These are phyloP conservation scores for Lachancea sp. DNA, from an alignment of 805 yeast genomes.

Conservation along the genomic window DNA sequence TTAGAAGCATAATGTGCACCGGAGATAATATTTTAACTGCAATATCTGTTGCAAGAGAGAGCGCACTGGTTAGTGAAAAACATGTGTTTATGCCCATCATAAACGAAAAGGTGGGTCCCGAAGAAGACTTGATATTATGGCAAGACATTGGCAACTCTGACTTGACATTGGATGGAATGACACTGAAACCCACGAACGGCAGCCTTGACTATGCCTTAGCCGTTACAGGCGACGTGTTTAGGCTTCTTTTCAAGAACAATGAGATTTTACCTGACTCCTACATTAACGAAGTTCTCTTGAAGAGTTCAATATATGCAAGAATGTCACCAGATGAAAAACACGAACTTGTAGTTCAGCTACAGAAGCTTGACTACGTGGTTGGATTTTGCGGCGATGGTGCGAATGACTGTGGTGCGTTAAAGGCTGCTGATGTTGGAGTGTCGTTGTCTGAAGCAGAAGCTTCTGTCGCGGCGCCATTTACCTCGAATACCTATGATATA, in stretches of 20 bases:
- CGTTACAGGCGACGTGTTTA: constrained; percentile 87
- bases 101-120: constrained; percentile 30
- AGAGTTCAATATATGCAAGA: constrained; percentile 78
- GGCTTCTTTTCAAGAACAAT: constrained; percentile 53
- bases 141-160: constrained; percentile 58
- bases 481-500: constrained; percentile 83
- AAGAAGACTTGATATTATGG: constrained; percentile 44
- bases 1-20: constrained; percentile 92
- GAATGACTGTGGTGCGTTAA: constrained; percentile 96
- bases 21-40: constrained; percentile 97
- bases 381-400: constrained; percentile 99
- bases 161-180: constrained; percentile 53
- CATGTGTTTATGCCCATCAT: constrained; percentile 59
- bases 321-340: constrained; percentile 99
- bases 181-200: constrained; percentile 44
- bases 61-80: constrained; percentile 51
- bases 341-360: constrained; percentile 84
- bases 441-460: constrained; percentile 97
- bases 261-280: constrained; percentile 31
- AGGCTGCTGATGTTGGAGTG: constrained; percentile 96
- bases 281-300: constrained; percentile 57
- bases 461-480: constrained; percentile 97
- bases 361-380: constrained; percentile 79
- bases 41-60: constrained; percentile 83
- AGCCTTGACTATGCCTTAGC: constrained; percentile 60